phyloP scores from a whole-genome alignment of 371 early-diverging fungal species.

The Mortierella polycephala region DNA sequence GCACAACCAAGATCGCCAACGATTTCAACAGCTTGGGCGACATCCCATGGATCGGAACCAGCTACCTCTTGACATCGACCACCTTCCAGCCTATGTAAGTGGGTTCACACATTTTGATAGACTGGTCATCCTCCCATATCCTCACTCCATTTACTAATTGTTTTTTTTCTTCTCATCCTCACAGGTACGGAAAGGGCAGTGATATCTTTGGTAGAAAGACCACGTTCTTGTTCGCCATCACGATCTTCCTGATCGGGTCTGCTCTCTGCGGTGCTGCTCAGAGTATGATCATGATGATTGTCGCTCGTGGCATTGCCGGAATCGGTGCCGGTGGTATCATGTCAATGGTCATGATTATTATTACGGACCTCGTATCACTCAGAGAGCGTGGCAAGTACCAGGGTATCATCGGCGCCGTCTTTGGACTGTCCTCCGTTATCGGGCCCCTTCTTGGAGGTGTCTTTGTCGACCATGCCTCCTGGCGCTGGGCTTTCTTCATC shows the following conservation, averaged over 20 bases:
- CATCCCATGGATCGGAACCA: conserved; percentile 73
- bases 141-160: neutral
- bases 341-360: conserved; percentile 61
- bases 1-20: conserved; percentile 60
- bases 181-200: conserved; percentile 23
- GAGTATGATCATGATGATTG: conserved; percentile 72
- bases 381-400: conserved; percentile 60
- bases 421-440: conserved; percentile 68
- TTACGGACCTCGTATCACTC: conserved; percentile 60
- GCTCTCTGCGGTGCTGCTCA: conserved; percentile 74
- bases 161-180: neutral
- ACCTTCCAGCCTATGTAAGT: conserved; percentile 56
- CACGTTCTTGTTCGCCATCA: conserved; percentile 68
- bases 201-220: conserved; percentile 77
- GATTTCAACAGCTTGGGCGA: conserved; percentile 67
- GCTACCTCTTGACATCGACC: conserved; percentile 72
- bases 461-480: conserved; percentile 68
- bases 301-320: conserved; percentile 68
- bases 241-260: conserved; percentile 71
- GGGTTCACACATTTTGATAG: neutral
- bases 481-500: conserved; percentile 79
- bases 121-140: neutral
- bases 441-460: conserved; percentile 80
- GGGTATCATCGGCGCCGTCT: conserved; percentile 60
- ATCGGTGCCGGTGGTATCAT: conserved; percentile 74